Conservation (phyloP, 179 eudicot genomes). For the Actinidia polygama region DNA sequence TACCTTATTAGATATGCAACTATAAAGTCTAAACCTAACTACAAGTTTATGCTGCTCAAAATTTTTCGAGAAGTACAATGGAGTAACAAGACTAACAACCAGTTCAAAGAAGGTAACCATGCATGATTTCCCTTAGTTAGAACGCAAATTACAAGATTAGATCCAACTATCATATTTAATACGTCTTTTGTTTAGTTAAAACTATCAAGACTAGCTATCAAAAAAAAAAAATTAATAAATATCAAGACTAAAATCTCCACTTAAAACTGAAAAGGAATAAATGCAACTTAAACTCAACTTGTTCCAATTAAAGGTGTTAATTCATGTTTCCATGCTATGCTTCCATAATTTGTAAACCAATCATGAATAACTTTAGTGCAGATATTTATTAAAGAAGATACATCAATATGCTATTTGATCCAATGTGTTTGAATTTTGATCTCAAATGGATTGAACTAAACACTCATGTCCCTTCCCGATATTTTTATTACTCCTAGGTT, state of each 20-base stretch:
- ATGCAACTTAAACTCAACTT: neutral
- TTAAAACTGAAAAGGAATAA: constrained; percentile 11
- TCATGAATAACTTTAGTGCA: neutral
- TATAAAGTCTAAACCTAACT: neutral
- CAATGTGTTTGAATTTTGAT: neutral
- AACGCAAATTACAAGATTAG: neutral
- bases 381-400: neutral
- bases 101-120: neutral
- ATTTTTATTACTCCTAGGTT: neutral
- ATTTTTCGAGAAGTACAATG: neutral
- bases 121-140: neutral
- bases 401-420: neutral
- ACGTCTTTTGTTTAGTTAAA: neutral
- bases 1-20: constrained; percentile 11
- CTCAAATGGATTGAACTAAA: neutral
- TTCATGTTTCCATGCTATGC: neutral
- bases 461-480: neutral
- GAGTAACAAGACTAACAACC: neutral
- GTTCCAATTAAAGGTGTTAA: neutral
- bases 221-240: neutral
- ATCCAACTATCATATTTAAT: neutral
- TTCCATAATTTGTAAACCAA: neutral
- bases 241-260: neutral
- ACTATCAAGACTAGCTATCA: neutral
- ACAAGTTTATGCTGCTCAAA: neutral